phyloP scores from a whole-genome alignment of 495 filamentous ascomycete genomes.

The Astrothelium subdiscretum region DNA sequence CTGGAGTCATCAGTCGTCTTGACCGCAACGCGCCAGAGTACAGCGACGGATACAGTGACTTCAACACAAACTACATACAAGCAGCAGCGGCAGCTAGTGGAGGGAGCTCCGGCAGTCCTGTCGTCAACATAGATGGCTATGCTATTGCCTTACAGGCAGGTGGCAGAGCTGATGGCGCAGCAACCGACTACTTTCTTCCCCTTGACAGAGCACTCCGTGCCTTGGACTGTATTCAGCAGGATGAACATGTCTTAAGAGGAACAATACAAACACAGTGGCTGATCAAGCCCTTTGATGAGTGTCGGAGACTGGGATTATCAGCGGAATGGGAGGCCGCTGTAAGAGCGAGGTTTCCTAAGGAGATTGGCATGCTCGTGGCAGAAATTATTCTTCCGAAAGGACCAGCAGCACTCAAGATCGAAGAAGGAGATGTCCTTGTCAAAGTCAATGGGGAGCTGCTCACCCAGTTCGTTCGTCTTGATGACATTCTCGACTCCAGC shows the following conservation, averaged over 20 bases:
- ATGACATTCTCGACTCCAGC: conserved; percentile 81
- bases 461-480: conserved; percentile 87
- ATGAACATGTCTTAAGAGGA: conserved; percentile 63
- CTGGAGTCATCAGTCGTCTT: conserved; percentile 89
- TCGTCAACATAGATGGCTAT: conserved; percentile 89
- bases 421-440: conserved; percentile 92
- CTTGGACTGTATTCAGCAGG: conserved; percentile 69
- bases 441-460: conserved; percentile 90
- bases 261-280: conserved; percentile 99
- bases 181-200: conserved; percentile 96
- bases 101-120: conserved; percentile 91
- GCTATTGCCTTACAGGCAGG: conserved; percentile 92
- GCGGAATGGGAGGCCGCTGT: conserved; percentile 77
- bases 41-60: conserved; percentile 95
- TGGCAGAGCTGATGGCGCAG: conserved; percentile 83
- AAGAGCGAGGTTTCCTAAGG: conserved; percentile 71
- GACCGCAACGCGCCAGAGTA: conserved; percentile 97
- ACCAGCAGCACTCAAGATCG: conserved; percentile 69
- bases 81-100: conserved; percentile 92
- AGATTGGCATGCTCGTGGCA: conserved; percentile 92
- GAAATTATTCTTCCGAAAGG: conserved; percentile 90
- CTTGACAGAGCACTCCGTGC: conserved; percentile 81
- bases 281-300: conserved; percentile 95
- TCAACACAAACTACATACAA: conserved; percentile 99
- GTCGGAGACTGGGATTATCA: conserved; percentile 74